Conservation (phyloP, 257 asterid genomes). For the Solanum pennellii region DNA sequence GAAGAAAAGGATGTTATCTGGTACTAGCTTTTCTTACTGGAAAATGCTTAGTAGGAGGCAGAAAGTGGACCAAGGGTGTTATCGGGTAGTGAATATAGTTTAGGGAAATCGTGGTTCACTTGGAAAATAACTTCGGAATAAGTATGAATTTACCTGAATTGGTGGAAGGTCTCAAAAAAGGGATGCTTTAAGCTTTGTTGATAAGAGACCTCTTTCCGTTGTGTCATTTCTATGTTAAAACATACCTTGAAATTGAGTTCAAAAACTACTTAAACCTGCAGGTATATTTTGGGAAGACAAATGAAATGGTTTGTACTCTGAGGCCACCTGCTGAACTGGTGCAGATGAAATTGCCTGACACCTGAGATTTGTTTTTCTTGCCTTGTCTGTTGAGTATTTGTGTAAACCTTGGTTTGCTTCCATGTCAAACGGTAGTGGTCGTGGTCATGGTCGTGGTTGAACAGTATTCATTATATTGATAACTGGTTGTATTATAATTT, state of each 20-base stretch:
- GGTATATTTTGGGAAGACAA: conserved; percentile 98
- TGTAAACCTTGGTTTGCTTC: neutral
- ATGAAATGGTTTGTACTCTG: conserved; percentile 94
- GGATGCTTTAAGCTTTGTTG: neutral
- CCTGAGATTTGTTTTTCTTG: conserved; percentile 20
- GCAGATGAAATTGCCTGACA: conserved; percentile 53
- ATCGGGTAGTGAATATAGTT: neutral
- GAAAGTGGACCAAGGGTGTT: neutral
- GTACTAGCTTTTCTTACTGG: neutral
- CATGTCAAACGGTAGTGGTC: neutral
- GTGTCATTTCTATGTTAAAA: neutral
- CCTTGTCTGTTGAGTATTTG: neutral
- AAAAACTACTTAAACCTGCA: conserved; percentile 9
- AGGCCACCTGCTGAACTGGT: conserved; percentile 85
- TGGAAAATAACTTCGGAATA: neutral
- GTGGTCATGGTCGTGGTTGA: neutral
- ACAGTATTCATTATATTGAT: neutral
- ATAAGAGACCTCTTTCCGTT: neutral
- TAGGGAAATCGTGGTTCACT: neutral
- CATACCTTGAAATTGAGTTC: neutral
- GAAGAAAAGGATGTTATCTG: neutral
- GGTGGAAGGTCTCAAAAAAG: neutral
- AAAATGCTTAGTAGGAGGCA: neutral
- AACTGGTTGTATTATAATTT: neutral
- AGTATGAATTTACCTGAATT: neutral